Evolutionary conservation across 148 eudicot species (phyloP), one percentile per base, ranked within the genome.

Genomic region (Vaccinium macrocarpon): DNA sequence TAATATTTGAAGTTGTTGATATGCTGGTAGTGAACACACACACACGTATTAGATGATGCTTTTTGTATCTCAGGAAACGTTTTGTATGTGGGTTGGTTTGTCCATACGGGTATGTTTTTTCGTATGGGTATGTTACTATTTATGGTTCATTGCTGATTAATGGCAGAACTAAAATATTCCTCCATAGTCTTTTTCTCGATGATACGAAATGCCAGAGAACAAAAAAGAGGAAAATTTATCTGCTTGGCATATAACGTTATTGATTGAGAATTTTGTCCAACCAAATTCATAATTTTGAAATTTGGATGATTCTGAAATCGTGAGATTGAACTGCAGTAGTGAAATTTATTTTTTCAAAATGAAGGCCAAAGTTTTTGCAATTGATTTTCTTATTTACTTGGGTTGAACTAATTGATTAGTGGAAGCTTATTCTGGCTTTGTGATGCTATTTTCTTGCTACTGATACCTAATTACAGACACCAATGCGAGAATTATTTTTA

Each of bases 401-500:
- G 61, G 14, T 51, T 77, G 32, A 50, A 51, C 55, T 11, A 29
- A 5, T 76, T 21, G 27, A 75, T 75, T 48, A 27, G 53, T 8
- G 15, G 53, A 48, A 75, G 35, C 76, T 73, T 38, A 73, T 15
- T 73, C 38, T 38, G 48, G 76, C 76, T 38, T 5, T 15, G 46
- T 49, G 52, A 76, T 76, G 55, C 14, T 48, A n/a, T 76, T 76
- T 75, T 75, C 53, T 75, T 75, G 52, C 51, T 50, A 75, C 23
- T 12, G 21, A 51, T 46, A 8, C 18, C 10, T 8, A 8, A 38
- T 46, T 42, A 75, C 51, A 46, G 49, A 15, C 18, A 0, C 16
- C 46, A 75, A 75, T 12, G 49, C 11, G n/a, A 46, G 16, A 21
- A 75, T 1, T 4, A 21, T 51, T 25, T 77, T n/a, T 12, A 27